Base-by-base conservation (phyloP, 1,139 yeast species). In the Sugiyamaella novakii region DNA sequence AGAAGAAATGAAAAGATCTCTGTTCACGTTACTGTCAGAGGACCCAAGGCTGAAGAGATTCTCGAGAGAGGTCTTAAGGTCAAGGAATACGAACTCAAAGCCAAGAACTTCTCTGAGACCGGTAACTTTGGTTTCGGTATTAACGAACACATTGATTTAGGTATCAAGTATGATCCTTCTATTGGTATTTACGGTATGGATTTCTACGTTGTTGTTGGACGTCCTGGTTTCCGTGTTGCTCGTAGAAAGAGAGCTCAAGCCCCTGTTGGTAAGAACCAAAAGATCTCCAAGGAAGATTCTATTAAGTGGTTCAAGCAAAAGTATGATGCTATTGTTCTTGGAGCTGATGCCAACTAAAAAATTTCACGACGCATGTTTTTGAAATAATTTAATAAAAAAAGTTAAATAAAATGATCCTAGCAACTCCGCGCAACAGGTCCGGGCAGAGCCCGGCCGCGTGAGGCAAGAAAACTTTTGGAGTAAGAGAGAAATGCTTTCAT, bases 71-170 rank as follows among this genome's bases (percentile, higher is more conserved):
- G 98, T 74, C 84, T 92, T 72, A 92, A 92, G 84, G 99, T 92
- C 75, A 92, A 91, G 84, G 99, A 92, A 83, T 92, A 89, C 81
- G 98, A 92, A 81, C 87, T 92, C 75, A 84, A 78, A 74, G 78
- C 79, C 74, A 87, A 78, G 76, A 92, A 92, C 94, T 92, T 92
- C 83, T 88, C 97, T 69, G 88, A 82, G 67, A 91, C 98, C 72
- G 99, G 99, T 80, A 94, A 92, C 97, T 92, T 92, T 72, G 99
- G 98, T 81, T 92, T 92, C 85, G 99, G 99, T 86, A 83, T 92
- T 74, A 88, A 87, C 69, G 99, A 92, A 83, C 99, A 92, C 85
- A 92, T 92, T 72, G 99, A 92, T 78, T 85, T 92, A 77, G 98
- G 98, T 84, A 92, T 92, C 87, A 94, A 94, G 83, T 92, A 92